Evolutionary conservation across 768 basidiomycete species (phyloP), one percentile per base, ranked within the genome.

Genomic region (Boletus sp.): DNA sequence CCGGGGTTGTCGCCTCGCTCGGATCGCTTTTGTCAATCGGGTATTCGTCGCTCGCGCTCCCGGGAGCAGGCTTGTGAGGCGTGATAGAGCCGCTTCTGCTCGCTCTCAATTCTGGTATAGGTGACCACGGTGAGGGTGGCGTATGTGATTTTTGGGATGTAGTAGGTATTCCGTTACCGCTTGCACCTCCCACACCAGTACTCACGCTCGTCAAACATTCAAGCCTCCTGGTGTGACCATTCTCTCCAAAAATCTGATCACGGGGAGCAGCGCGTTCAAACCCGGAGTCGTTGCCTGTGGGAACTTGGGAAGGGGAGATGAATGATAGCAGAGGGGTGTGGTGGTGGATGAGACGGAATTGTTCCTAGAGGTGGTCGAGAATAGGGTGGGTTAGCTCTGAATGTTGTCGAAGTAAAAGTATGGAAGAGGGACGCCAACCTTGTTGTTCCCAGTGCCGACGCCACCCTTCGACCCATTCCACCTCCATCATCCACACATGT

Each of bases 271-370:
- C 24, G 24, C 24, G 24, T 24, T 24, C 24, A 24, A 24, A 24
- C 24, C 24, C 24, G 24, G 24, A 24, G 24, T 24, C 2, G 24
- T 24, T 24, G 24, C 87, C 3, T 78, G 71, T 17, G 85, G 87
- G 84, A 85, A 60, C 82, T 84, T 5, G 90, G 89, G 75, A 90
- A 90, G 17, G 87, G 84, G 8, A 89, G 74, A 65, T 90, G 90
- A 10, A 91, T 78, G 24, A 24, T 24, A 24, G 24, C 24, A 3
- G 24, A 24, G 3, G 24, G 24, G 24, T 24, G 24, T 24, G 88
- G 87, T 14, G 90, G 83, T 5, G 89, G 88, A 14, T 87, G 80
- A 1, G 78, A 78, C 3, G 79, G 82, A 18, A 82, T 67, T 18
- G 63, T 62, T 45, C 55, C 59, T 44, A 36, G 24, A n/a, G 9